These are phyloP conservation scores for Mucor irregularis DNA, from an alignment of 371 early-diverging fungal species.

Conservation along the genomic window DNA sequence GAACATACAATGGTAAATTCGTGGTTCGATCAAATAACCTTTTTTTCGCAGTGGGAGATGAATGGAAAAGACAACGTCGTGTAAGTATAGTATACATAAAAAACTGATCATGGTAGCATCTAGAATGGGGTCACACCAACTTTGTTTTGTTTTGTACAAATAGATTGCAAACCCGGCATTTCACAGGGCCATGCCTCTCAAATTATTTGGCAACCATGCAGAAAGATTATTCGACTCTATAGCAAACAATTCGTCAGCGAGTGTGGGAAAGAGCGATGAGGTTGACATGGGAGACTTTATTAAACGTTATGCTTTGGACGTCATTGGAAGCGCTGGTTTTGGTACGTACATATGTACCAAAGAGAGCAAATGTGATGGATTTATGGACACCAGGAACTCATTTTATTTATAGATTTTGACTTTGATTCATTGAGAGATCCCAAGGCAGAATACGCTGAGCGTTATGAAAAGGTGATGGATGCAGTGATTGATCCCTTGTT, in stretches of 20 bases:
- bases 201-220: slow-evolving; percentile 17
- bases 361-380: too few relatives aligned
- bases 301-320: slow-evolving; percentile 29
- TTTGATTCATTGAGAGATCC: slow-evolving; percentile 18
- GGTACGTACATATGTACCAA: too few relatives aligned
- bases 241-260: slow-evolving; percentile 6
- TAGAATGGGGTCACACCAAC: neutral
- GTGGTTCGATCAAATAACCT: slow-evolving; percentile 13
- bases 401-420: slow-evolving; percentile 22
- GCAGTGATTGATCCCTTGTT: slow-evolving; percentile 6
- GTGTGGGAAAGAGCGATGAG: too few relatives aligned
- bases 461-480: slow-evolving; percentile 20
- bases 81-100: too few relatives aligned
- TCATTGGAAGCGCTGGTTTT: slow-evolving; percentile 30
- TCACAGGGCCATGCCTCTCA: slow-evolving; percentile 26
- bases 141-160: neutral
- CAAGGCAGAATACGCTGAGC: slow-evolving; percentile 10
- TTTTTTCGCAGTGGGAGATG: slow-evolving; percentile 1
- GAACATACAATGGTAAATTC: slow-evolving; percentile 8
- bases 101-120: too few relatives aligned
- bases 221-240: slow-evolving; percentile 12
- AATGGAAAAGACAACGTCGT: slow-evolving; percentile 1
- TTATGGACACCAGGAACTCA: too few relatives aligned
- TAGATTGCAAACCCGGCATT: slow-evolving; percentile 35
- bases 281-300: neutral